These are phyloP conservation scores for Cercis canadensis DNA, from an alignment of 306 rosid genomes.

Conservation along the genomic window DNA sequence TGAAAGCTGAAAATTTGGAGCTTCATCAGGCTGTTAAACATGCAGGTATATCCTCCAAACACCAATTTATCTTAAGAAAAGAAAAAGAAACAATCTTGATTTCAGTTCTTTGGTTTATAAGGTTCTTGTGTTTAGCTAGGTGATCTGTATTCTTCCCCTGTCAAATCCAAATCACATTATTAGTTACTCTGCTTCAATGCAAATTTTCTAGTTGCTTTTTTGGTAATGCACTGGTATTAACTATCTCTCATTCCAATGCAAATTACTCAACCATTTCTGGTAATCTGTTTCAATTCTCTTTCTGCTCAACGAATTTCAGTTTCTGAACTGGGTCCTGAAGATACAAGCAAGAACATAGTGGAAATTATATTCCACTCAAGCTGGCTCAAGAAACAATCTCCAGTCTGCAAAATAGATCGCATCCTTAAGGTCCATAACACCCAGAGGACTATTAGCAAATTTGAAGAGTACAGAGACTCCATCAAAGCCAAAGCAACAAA, in stretches of 20 bases:
- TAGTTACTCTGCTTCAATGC: neutral
- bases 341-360: slow-evolving; percentile 99
- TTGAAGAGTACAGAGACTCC: slow-evolving; percentile 89
- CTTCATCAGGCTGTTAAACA: slow-evolving; percentile 84
- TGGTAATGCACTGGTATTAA: neutral
- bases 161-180: neutral
- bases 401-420: slow-evolving; percentile 88
- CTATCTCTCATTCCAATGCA: neutral
- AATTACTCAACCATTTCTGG: neutral
- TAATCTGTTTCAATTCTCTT: neutral
- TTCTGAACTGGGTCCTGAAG: slow-evolving; percentile 89
- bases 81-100: neutral
- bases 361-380: slow-evolving; percentile 97
- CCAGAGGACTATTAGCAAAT: slow-evolving; percentile 72
- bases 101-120: neutral
- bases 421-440: slow-evolving; percentile 91
- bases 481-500: slow-evolving; percentile 83
- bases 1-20: slow-evolving; percentile 82
- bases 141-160: neutral
- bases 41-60: slow-evolving; percentile 66
- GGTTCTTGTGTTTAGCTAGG: neutral
- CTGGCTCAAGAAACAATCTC: slow-evolving; percentile 90
- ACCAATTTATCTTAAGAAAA: neutral
- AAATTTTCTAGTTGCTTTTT: neutral
- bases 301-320: slow-evolving; percentile 49